Evolutionary conservation across 129 eudicot species (phyloP), one percentile per base, ranked within the genome.

Genomic region (Sambucus nigra): DNA sequence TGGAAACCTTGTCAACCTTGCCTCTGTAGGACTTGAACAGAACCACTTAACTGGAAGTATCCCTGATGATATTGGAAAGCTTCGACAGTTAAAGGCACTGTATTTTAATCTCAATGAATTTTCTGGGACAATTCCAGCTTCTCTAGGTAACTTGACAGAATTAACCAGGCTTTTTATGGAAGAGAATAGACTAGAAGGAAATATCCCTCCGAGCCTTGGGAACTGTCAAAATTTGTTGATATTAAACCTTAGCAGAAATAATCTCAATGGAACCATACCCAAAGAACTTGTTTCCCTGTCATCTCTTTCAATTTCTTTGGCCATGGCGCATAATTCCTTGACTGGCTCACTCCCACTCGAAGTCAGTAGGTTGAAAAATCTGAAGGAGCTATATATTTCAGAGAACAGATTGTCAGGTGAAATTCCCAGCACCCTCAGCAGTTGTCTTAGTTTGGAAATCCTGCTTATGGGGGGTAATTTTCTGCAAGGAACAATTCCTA

Each of bases 381-480:
- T 60, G 7, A 29, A 26, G 14, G 45, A 26, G 27, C 25, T 60
- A 20, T 16, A 26, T 47, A 21, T 60, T 11, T 2, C 40, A 2
- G 12, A 23, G 10, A 60, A 60, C 44, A 47, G 3, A 12, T 42
- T 60, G 42, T 46, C 55, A 3, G 66, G 66, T 10, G 18, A 60
- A 19, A 60, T 60, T 46, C 66, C 66, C 25, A 47, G 20, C 14
- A 44, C 54, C 14, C 66, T 60, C 9, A 45, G 66, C 21, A 14
- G 44, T 13, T 60, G 66, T 47, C 6, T 19, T 7, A 0, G n/a
- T 18, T 47, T 60, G 23, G 55, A 45, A 20, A 13, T 3, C 17
- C 17, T 60, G 27, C 7, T 13, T 22, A 47, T 60, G 31, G 5
- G 12, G 5, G 54, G 55, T 41, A 60, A 60, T 47, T n/a, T 9